phyloP scores from a whole-genome alignment of 73 alveolate species.

The Paramecium caudatum region DNA sequence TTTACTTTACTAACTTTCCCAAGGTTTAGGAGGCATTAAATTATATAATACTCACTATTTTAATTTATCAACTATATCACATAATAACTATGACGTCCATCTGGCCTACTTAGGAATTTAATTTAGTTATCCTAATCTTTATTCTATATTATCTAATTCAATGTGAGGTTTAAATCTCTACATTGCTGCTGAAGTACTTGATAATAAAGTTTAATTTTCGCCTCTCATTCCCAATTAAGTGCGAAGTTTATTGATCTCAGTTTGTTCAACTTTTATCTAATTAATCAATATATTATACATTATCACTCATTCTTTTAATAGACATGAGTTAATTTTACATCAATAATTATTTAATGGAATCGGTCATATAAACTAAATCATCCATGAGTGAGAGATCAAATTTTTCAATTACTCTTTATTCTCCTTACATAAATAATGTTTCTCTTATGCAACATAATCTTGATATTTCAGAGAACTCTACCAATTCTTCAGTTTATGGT shows the following conservation, averaged over 20 bases:
- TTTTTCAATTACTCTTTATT: slow-evolving; percentile 7
- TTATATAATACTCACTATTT: background rate
- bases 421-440: background rate
- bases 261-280: slow-evolving; percentile 38
- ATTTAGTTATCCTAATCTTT: slow-evolving; percentile 3
- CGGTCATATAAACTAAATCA: slow-evolving; percentile 45
- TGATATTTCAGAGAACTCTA: slow-evolving; percentile 40
- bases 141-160: slow-evolving; percentile 21
- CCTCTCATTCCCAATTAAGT: background rate
- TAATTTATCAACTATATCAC: slow-evolving; percentile 38
- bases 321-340: background rate
- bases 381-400: slow-evolving; percentile 35
- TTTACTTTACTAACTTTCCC: slow-evolving; percentile 65
- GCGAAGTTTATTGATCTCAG: background rate
- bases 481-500: background rate
- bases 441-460: slow-evolving; percentile 37
- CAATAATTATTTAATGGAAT: slow-evolving; percentile 8
- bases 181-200: slow-evolving; percentile 25
- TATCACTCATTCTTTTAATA: slow-evolving; percentile 15
- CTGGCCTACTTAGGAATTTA: slow-evolving; percentile 1
- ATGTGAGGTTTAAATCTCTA: slow-evolving; percentile 54
- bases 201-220: background rate
- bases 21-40: slow-evolving; percentile 65
- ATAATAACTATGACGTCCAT: slow-evolving; percentile 22
- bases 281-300: slow-evolving; percentile 16